Evolutionary conservation across 2,329 filamentous ascomycete genomes (phyloP), one percentile per base, ranked within the genome.

Genomic region (Aspergillus fijiensis): DNA sequence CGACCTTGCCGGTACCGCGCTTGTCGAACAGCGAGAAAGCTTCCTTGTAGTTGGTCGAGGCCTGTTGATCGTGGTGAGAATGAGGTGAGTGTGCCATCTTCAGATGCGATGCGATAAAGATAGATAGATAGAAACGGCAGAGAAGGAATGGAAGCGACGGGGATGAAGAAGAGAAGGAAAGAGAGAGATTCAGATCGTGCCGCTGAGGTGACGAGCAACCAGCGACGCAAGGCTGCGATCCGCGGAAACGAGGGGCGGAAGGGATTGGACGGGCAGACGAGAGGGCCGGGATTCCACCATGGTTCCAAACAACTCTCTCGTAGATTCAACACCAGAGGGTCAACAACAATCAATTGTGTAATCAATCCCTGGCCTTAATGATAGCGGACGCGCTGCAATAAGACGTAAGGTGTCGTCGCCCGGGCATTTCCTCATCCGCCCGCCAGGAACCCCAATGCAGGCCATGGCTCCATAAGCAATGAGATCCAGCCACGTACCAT

Each of bases 21-120:
- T 97, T 98, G 85, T 99, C 95, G 84, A 98, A 99, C 77, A 99
- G 90, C 72, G 93, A 93, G 81, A 99, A 99, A 70, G 95, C 95
- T 89, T 99, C 95, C 85, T 98, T 98, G 91, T 98, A 99, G 89
- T 99, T 98, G 82, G 94, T 98, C 63, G 86, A 87, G 76, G 86
- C 84, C 86, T 88, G 39, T 45, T 45, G 85, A 42, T 74, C 71
- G 63, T 70, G 53, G 52, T 68, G 57, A 49, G 35, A 25, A 48
- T 63, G 50, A 14, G 63, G 63, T 66, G 68, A 68, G 68, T 61
- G 61, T 52, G 69, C 62, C 65, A 56, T 51, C 21, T 56, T 51
- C 50, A 25, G 2, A 21, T 35, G 49, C 52, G 47, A 51, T 19
- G 58, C 45, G 42, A 57, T 35, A 53, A 33, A 23, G 60, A 52